phyloP scores from a whole-genome alignment of 768 basidiomycete genomes.

The Boletus patriciae region DNA sequence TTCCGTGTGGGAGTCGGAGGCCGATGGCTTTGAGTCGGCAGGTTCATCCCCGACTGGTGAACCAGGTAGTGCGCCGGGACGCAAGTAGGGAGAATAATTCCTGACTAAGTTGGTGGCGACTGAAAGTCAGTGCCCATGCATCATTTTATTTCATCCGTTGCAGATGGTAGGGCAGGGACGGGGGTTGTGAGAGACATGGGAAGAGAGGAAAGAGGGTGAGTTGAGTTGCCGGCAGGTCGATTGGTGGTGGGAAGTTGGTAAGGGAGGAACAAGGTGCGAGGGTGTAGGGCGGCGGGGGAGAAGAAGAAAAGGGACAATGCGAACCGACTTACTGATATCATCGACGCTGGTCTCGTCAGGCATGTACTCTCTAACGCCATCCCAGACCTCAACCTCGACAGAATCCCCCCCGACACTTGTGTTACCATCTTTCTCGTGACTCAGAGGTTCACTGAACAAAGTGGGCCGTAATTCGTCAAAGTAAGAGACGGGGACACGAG shows the following conservation, averaged over 20 bases:
- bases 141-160: constrained; percentile 24
- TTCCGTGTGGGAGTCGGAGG: constrained; percentile 43
- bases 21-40: constrained; percentile 1
- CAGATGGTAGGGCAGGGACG: constrained; percentile 34
- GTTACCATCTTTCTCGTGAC: not conserved
- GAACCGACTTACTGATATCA: constrained; percentile 73
- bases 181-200: constrained; percentile 22
- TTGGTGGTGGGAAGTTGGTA: constrained; percentile 29
- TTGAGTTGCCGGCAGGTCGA: constrained; percentile 25
- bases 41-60: constrained; percentile 7
- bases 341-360: constrained; percentile 68
- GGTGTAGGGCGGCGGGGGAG: constrained; percentile 23
- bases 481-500: constrained; percentile 76
- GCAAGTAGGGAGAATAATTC: constrained; percentile 88
- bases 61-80: constrained; percentile 28
- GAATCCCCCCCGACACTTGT: constrained; percentile 21
- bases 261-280: constrained; percentile 19
- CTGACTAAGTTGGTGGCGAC: constrained; percentile 87
- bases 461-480: constrained; percentile 73
- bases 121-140: constrained; percentile 66
- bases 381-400: constrained; percentile 67
- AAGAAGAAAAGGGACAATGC: constrained; percentile 23
- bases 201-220: constrained; percentile 31
- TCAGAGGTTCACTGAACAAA: constrained; percentile 42
- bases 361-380: constrained; percentile 74